phyloP scores from a whole-genome alignment of 1,139 yeast species.

The Geotrichum histeridarum region DNA sequence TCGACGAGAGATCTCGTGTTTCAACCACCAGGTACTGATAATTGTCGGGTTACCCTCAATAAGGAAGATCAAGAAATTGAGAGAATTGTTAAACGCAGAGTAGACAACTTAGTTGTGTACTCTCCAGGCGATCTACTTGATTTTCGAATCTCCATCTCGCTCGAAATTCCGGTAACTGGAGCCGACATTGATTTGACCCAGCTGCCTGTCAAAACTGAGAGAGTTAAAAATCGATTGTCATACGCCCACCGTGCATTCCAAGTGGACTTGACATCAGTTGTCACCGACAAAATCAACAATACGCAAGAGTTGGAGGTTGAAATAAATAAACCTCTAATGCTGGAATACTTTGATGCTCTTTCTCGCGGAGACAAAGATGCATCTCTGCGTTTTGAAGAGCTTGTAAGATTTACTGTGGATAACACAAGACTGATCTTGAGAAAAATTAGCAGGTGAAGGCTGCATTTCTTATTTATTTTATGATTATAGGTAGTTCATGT shows the following conservation, averaged over 20 bases:
- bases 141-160: constrained; percentile 64
- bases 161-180: constrained; percentile 55
- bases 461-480: not conserved
- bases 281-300: constrained; percentile 26
- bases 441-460: constrained; percentile 22
- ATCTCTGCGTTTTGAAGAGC: constrained; percentile 37
- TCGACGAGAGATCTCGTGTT: constrained; percentile 25
- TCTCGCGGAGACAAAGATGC: constrained; percentile 23
- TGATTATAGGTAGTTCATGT: not conserved
- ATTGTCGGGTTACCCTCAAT: constrained; percentile 31
- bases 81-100: constrained; percentile 66
- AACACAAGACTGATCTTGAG: constrained; percentile 29
- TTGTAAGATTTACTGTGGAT: constrained; percentile 34
- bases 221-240: constrained; percentile 45
- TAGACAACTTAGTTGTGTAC: constrained; percentile 64
- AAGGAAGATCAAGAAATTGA: constrained; percentile 42
- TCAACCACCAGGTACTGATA: constrained; percentile 38
- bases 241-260: constrained; percentile 32
- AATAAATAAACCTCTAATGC: constrained; percentile 58
- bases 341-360: constrained; percentile 52
- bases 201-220: constrained; percentile 42
- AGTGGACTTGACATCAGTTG: constrained; percentile 36
- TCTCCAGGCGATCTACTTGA: constrained; percentile 78
- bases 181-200: constrained; percentile 18
- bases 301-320: constrained; percentile 47